Conservation (phyloP, 257 asterid species). For the Capsicum rhomboideum region DNA sequence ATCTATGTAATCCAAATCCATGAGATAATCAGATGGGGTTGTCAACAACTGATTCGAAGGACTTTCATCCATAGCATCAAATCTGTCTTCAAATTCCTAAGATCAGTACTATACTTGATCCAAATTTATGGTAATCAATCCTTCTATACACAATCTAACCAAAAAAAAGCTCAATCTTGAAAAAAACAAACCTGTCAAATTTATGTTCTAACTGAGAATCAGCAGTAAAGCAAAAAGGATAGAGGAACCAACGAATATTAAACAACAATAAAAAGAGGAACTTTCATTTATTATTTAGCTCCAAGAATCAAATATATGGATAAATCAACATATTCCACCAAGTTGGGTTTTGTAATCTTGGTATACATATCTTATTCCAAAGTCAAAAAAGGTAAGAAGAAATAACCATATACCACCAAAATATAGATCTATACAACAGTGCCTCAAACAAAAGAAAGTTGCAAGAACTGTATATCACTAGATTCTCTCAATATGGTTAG, state of each 20-base stretch:
- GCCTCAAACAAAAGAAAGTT: constrained; percentile 4
- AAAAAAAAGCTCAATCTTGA: constrained; percentile 2
- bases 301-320: constrained; percentile 15
- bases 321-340: constrained; percentile 18
- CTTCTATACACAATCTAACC: not conserved
- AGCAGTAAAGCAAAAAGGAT: not conserved
- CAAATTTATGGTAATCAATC: constrained; percentile 1
- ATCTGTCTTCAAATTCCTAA: constrained; percentile 12
- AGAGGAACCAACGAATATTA: not conserved
- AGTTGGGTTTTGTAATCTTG: constrained; percentile 18
- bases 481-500: too few species aligned
- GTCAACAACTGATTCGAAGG: constrained; percentile 28
- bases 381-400: constrained; percentile 4
- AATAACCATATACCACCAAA: not conserved
- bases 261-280: constrained; percentile 14
- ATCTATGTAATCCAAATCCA: constrained; percentile 89
- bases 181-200: constrained; percentile 18
- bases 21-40: constrained; percentile 35
- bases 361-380: not conserved
- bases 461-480: not conserved
- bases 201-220: not conserved
- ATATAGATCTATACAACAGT: constrained; percentile 6
- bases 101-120: not conserved
- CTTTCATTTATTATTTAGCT: not conserved
- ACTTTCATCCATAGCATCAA: constrained; percentile 47